Evolutionary conservation across 2,329 filamentous ascomycete species (phyloP).

Genomic region (Sarocladium brachiariae): DNA sequence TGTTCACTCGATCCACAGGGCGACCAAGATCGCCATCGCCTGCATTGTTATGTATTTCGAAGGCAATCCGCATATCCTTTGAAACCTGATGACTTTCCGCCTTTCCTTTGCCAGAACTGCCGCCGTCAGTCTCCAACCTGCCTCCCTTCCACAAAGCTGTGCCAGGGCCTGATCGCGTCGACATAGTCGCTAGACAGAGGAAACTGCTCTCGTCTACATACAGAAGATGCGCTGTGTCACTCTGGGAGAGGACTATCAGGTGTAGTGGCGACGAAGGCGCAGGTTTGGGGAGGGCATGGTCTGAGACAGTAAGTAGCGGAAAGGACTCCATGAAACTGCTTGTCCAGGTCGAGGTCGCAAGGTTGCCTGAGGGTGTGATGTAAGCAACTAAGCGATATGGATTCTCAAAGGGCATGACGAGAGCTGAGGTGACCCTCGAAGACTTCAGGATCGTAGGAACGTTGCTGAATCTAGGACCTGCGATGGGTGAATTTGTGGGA

Average conservation of each 20-base stretch:
- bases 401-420: slow-evolving; percentile 1
- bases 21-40: not conserved
- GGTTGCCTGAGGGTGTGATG: not conserved
- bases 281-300: not conserved
- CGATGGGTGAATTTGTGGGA: too few relatives aligned
- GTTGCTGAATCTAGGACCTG: too few relatives aligned
- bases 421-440: not conserved
- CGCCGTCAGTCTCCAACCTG: not conserved
- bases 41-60: slow-evolving; percentile 1
- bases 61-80: not conserved
- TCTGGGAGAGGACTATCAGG: slow-evolving; percentile 3
- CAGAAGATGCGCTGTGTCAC: not conserved
- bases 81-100: not conserved
- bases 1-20: not conserved
- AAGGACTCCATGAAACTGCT: not conserved
- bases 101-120: not conserved
- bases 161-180: not conserved
- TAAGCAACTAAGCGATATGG: not conserved
- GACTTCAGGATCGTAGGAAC: not conserved
- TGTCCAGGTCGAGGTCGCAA: not conserved
- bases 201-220: slow-evolving; percentile 3
- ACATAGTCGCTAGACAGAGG: not conserved
- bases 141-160: not conserved
- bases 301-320: not conserved
- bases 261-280: not conserved